Evolutionary conservation across 306 rosid genomes (phyloP), one percentile per base, ranked within the genome.

Genomic region (Quercus rubra): DNA sequence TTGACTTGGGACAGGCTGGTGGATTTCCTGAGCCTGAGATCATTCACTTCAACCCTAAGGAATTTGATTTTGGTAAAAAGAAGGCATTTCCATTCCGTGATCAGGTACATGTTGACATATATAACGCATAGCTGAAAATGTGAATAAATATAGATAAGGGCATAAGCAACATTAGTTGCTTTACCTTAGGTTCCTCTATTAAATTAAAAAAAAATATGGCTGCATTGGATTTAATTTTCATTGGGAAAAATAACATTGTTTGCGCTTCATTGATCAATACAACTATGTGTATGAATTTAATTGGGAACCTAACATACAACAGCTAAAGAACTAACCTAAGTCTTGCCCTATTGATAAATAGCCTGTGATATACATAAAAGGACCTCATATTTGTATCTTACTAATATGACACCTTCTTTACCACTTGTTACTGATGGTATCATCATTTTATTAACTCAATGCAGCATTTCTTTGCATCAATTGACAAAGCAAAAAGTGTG

Each of bases 11-110:
- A n/a, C 68, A 89, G 99, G 99, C 97, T 49, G 99, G 85, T 15
- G 97, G 99, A 5, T 95, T 95, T 80, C 99, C 97, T 1, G 98
- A 92, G 88, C 98, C 99, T 18, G 99, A 95, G 89, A 76, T 95
- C 77, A 57, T 93, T 83, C 99, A 91, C 86, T 95, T 86, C 81
- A 95, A 95, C 76, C 99, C 97, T 6, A 95, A 91, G 87, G 97
- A 90, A 62, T 95, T 81, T 28, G 98, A 95, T 76, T 95, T 95
- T 69, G 99, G 98, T 55, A 92, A 95, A 78, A 95, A 92, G 94
- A 95, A 95, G 80, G 78, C 98, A 30, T 93, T 95, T 59, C 99
- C 99, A 43, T 95, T 95, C 64, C 98, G 99, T 59, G 99, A 95
- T 80, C 97, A 90, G 99, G 99, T 95, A 41, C 67, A 64, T 61